Conservation (phyloP, 225 moss, liverwort and hornwort genomes). For the Marchantia polymorpha region DNA sequence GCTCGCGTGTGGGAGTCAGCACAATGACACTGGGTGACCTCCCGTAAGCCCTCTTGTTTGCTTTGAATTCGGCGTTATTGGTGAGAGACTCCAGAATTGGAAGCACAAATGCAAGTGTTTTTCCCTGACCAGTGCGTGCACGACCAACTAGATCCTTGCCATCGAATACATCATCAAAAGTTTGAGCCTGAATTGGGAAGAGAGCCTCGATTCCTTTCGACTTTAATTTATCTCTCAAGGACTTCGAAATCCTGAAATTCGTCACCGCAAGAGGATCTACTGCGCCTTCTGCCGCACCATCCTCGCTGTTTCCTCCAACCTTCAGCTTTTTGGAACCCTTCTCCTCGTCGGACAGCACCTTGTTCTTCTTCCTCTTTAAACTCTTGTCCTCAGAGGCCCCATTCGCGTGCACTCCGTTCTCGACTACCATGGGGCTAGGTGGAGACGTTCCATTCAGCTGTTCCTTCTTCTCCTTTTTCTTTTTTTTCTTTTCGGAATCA, state of each 20-base stretch:
- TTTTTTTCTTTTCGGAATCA: constrained; percentile 61
- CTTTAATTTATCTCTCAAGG: constrained; percentile 67
- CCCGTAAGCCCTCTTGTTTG: constrained; percentile 38
- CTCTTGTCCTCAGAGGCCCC: constrained; percentile 30
- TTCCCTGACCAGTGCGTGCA: constrained; percentile 93
- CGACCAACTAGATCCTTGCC: constrained; percentile 92
- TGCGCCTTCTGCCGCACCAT: constrained; percentile 35
- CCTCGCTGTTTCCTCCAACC: constrained; percentile 42
- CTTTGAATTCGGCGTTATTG: constrained; percentile 45
- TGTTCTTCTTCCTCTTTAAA: constrained; percentile 56
- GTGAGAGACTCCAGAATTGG: constrained; percentile 84
- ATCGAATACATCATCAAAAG: constrained; percentile 69
- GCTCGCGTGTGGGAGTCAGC: constrained; percentile 82
- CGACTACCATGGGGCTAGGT: constrained; percentile 10
- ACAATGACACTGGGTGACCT: constrained; percentile 76
- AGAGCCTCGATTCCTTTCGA: constrained; percentile 80
- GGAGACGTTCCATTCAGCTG: constrained; percentile 9
- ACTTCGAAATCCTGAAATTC: constrained; percentile 72
- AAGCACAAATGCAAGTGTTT: constrained; percentile 88
- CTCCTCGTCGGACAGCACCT: constrained; percentile 23
- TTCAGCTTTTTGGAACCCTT: constrained; percentile 45
- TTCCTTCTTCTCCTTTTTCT: constrained; percentile 43
- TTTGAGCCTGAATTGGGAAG: constrained; percentile 85
- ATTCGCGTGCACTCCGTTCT: constrained; percentile 13
- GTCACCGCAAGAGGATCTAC: constrained; percentile 58